Conservation (phyloP, 148 eudicot genomes). For the Vaccinium darrowii region DNA sequence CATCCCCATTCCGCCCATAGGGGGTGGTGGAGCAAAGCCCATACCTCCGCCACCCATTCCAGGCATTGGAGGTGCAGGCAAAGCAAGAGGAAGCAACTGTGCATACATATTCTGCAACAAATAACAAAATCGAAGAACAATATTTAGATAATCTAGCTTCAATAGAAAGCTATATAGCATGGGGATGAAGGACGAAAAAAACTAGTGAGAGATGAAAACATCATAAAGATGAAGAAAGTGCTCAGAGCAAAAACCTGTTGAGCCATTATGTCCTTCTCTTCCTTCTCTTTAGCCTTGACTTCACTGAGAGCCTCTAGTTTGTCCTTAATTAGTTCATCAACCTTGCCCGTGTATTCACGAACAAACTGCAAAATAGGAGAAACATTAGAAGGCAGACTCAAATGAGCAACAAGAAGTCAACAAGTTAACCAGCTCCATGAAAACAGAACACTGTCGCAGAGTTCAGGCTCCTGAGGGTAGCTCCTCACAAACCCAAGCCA, state of each 20-base stretch:
- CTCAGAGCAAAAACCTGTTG: conserved; percentile 56
- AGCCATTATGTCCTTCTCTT: conserved; percentile 80
- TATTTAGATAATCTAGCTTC: background rate
- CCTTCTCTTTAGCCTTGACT: conserved; percentile 75
- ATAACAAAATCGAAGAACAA: background rate
- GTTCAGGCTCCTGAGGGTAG: background rate
- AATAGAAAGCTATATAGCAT: background rate
- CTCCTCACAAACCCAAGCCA: conserved; percentile 3
- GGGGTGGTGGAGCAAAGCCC: conserved; percentile 61
- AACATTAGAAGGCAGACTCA: background rate
- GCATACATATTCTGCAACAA: conserved; percentile 87
- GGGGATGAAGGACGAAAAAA: background rate
- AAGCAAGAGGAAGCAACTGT: conserved; percentile 90
- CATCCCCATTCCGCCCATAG: conserved; percentile 92
- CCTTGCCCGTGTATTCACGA: conserved; percentile 96
- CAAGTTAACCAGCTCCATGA: background rate
- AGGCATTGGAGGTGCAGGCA: conserved; percentile 92
- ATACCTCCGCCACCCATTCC: conserved; percentile 79
- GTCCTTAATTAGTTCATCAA: conserved; percentile 87
- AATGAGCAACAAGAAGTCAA: background rate
- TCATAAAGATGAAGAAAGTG: background rate
- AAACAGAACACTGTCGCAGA: background rate
- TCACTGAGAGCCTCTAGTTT: conserved; percentile 77
- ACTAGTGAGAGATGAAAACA: background rate
- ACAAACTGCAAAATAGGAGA: conserved; percentile 56